Base-by-base conservation (phyloP, 202 grass and related monocot species). In the Hordeum pubiflorum region DNA sequence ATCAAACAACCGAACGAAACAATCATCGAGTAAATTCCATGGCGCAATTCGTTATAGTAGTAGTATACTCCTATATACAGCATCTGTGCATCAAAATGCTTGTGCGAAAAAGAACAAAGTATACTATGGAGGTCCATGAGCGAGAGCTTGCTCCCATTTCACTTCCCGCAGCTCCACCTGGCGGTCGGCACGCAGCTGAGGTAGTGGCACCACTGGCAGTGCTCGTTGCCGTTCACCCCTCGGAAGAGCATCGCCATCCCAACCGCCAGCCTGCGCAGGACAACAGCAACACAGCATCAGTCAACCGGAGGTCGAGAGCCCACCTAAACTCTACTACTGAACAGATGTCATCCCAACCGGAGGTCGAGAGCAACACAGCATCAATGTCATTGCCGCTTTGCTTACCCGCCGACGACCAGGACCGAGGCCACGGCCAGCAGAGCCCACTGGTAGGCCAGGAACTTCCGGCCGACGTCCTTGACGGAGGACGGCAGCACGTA, bases 121-220 rank as follows among this genome's bases (percentile, higher is more conserved):
- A 62, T 14, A 62, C 0, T 29, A 29, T 62, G 4, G 58, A 27
- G 63, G 34, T 13, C 4, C 22, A 3, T 7, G 64, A 68, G 60
- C 6, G n/a, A 44, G 41, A 13, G 41, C 41, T 44, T 44, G 41
- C 11, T 13, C 41, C 41, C 40, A 18, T 36, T 69, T 91, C 70
- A 97, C 17, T 89, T 89, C 74, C 67, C 76, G 24, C 94, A 97
- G 50, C 33, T 91, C 94, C 94, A 97, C 75, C 80, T 82, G n/a
- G 91, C 87, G 33, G 91, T 93, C 9, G 91, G 94, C 21, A 97
- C 74, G 62, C 94, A 93, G 82, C 89, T 91, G 79, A 97, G 86
- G 73, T 93, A 93, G 79, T 86, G 94, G 85, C 94, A 97, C 94
- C 94, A 97, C 38, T 63, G 69, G 84, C 94, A 97, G 80, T 58